phyloP scores from a whole-genome alignment of 176 grass and related monocot genomes.

The Aechmea fasciata region DNA sequence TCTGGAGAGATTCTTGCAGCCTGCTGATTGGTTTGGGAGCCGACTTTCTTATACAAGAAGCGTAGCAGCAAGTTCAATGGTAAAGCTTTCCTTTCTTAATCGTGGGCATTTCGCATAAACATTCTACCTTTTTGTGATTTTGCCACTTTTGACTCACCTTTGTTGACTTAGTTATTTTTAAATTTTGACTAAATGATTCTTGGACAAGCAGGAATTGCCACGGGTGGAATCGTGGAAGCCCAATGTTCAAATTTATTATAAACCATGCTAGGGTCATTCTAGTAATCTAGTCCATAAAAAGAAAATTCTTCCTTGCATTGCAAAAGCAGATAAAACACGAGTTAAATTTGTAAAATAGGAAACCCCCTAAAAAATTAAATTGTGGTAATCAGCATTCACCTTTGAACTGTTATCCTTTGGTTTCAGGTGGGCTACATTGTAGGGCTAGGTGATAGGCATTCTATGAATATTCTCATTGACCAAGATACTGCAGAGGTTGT shows the following conservation, averaged over 20 bases:
- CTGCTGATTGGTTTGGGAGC: slow-evolving; percentile 80
- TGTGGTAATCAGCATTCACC: not conserved
- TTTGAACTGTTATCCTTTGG: not conserved
- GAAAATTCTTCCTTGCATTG: too few relatives aligned
- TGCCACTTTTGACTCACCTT: not conserved
- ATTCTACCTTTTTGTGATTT: not conserved
- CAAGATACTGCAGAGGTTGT: slow-evolving; percentile 90
- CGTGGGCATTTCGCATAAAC: not conserved
- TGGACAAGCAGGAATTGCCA: too few relatives aligned
- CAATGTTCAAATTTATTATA: too few relatives aligned
- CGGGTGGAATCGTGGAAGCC: too few relatives aligned
- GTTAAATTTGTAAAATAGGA: too few relatives aligned
- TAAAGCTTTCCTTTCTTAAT: slow-evolving; percentile 25
- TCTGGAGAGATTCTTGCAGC: slow-evolving; percentile 85
- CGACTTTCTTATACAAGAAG: slow-evolving; percentile 91
- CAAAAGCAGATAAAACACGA: too few relatives aligned
- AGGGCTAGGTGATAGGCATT: slow-evolving; percentile 89
- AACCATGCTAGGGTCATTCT: too few relatives aligned
- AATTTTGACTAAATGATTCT: not conserved
- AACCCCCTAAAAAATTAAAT: not conserved
- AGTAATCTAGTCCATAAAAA: too few relatives aligned
- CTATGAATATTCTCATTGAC: slow-evolving; percentile 97
- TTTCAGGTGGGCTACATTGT: slow-evolving; percentile 92
- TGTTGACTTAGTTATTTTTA: not conserved
- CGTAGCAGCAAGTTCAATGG: slow-evolving; percentile 89